Evolutionary conservation across 768 basidiomycete species (phyloP), one percentile per base, ranked within the genome.

Genomic region (Obba rivulosa): DNA sequence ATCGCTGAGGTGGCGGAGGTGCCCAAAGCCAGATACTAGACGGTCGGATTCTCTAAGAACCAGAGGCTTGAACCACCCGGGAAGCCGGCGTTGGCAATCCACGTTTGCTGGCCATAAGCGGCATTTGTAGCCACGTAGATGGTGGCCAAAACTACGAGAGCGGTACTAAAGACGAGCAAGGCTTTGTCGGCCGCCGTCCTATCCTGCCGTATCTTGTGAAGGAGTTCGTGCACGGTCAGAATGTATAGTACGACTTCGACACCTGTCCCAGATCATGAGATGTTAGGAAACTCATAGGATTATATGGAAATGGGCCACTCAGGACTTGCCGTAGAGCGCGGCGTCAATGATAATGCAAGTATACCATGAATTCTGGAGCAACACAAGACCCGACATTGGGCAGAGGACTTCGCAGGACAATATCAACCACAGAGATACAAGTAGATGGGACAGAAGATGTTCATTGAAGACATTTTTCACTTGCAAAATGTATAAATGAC

Each of bases 21-120:
- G n/a, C n/a, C n/a, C n/a, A n/a, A n/a, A n/a, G n/a, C n/a, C n/a
- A n/a, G n/a, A n/a, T n/a, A n/a, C n/a, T n/a, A n/a, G n/a, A n/a
- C n/a, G n/a, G n/a, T n/a, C n/a, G n/a, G n/a, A n/a, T n/a, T n/a
- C n/a, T n/a, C n/a, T n/a, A n/a, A n/a, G n/a, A n/a, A n/a, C n/a
- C n/a, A n/a, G n/a, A n/a, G n/a, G n/a, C n/a, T n/a, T n/a, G n/a
- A n/a, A n/a, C 72, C 72, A 0, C 69, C 71, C 2, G 67, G 66
- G 34, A 55, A 66, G 17, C 51, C 40, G 2, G 51, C 45, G 17
- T 69, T 42, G 8, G 52, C 53, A 10, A 74, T 49, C 72, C 73
- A 74, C 59, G 69, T 64, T 28, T 59, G 56, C 45, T 69, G 58
- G 2, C 64, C 65, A 16, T 67, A 64, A 11, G 67, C n/a, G 22